Evolutionary conservation across 2,329 filamentous ascomycete species (phyloP), one percentile per base, ranked within the genome.

Genomic region (Sporothrix pseudoabietina): DNA sequence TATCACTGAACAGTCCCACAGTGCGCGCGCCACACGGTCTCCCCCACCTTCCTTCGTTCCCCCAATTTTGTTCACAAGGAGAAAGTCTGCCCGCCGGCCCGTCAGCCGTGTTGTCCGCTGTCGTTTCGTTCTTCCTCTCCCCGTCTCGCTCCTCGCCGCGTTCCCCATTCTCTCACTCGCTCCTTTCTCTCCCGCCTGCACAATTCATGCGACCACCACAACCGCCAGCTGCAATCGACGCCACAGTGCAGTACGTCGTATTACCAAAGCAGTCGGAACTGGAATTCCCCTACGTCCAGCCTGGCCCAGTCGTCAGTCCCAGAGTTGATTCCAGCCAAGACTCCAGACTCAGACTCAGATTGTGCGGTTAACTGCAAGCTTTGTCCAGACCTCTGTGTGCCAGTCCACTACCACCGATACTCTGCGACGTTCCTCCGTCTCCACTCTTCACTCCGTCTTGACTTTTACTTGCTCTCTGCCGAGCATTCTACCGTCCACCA

Each of bases 41-140:
- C 26, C 65, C 26, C 65, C 22, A 26, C 39, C 19, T 30, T 32
- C 14, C 44, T 30, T 10, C 16, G 2, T 16, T 32, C 54, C n/a
- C 35, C 30, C 22, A 35, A 10, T 16, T 44, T 12, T 6, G 1
- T 7, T 7, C 39, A 41, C 7, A 49, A 14, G 12, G 1, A 4
- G 44, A 49, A 19, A 49, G 44, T 72, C 69, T 71, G 69, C 54
- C 69, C 69, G 69, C 55, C 69, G 69, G 69, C 52, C 69, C 69
- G 69, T 35, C 55, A 71, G 69, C 69, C 69, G 55, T 22, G 52
- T 71, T 30, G 22, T 32, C 52, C 54, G 39, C 69, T 39, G 9
- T 30, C 47, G 39, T 7, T 6, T 1, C 9, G 22, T 19, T 9
- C 19, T 8, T 1, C 9, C 12, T 39, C 47, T 54, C 47, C 16